Percentiles rank a stretch among this genome's conserved stretches.
Conservation (phyloP, 129 eudicot genomes). For the Lactuca sativa region DNA sequence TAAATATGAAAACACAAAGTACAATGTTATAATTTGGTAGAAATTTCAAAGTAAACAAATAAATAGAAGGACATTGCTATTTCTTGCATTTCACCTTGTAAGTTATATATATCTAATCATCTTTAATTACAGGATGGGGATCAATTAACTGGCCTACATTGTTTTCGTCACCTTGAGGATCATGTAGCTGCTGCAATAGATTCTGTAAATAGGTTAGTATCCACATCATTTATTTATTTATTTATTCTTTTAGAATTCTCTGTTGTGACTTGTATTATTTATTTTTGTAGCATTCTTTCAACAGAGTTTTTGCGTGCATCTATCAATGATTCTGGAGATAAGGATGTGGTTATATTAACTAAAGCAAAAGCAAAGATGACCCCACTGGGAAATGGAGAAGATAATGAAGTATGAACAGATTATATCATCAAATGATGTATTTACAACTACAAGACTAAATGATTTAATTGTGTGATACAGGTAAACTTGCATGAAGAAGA, state of each 20-base stretch:
- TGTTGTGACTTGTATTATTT: constrained; percentile 57
- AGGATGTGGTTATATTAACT: constrained; percentile 49
- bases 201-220: constrained; percentile 82
- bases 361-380: constrained; percentile 46
- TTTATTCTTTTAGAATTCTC: constrained; percentile 11
- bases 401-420: constrained; percentile 60
- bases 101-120: not conserved
- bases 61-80: not conserved
- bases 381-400: constrained; percentile 49
- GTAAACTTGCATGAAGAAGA: constrained; percentile 65
- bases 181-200: constrained; percentile 77
- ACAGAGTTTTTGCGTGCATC: constrained; percentile 95
- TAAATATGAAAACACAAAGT: too few species aligned
- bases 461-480: constrained; percentile 42
- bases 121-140: constrained; percentile 63
- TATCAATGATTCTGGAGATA: constrained; percentile 58
- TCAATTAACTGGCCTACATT: constrained; percentile 90
- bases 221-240: not conserved
- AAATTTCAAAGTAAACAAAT: too few species aligned
- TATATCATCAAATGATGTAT: not conserved
- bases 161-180: constrained; percentile 94
- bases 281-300: constrained; percentile 99
- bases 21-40: too few species aligned
- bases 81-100: not conserved
- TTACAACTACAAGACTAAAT: not conserved